Percentiles rank a stretch among this genome's conserved stretches.
phyloP scores from a whole-genome alignment of 257 asterid species.

The Solanum corneliomulleri region DNA sequence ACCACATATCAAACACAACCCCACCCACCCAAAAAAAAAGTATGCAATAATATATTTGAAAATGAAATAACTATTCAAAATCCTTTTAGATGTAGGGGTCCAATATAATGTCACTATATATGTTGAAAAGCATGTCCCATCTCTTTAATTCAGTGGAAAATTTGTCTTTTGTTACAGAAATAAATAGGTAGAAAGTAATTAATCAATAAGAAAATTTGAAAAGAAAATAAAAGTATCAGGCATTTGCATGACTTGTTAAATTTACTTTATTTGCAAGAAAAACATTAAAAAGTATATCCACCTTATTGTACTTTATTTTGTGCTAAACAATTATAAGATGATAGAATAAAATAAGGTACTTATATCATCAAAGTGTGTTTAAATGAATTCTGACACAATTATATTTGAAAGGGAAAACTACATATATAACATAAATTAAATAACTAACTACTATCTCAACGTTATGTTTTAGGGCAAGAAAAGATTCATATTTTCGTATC shows the following conservation, averaged over 20 bases:
- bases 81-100: neutral
- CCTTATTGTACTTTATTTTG: neutral
- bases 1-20: neutral
- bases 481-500: neutral
- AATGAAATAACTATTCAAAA: neutral
- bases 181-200: neutral
- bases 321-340: neutral
- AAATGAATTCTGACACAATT: no score
- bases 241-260: neutral
- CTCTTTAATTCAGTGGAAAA: neutral
- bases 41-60: neutral
- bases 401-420: no score
- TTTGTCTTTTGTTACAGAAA: neutral
- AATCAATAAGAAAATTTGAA: neutral
- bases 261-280: neutral
- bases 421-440: no score
- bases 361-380: no score
- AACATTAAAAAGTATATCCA: neutral
- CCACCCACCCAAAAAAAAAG: no score
- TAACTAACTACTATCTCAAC: neutral
- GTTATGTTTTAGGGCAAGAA: neutral
- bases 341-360: no score
- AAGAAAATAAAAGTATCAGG: neutral
- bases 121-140: neutral
- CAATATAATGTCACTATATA: neutral